phyloP scores from a whole-genome alignment of 495 filamentous ascomycete genomes.

The Aspergillus sparsus region DNA sequence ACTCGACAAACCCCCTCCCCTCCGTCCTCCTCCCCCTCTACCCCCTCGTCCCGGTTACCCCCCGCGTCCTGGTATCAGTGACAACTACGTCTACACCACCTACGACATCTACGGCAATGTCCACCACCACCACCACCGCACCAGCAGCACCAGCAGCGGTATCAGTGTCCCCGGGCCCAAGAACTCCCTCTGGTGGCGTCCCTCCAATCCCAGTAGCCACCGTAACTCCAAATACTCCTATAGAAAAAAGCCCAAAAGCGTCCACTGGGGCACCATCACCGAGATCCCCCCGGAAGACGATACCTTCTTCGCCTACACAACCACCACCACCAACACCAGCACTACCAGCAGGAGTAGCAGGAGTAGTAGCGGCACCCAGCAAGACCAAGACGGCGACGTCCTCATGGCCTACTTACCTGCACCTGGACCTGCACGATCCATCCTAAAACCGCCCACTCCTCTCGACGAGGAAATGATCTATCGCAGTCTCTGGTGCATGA shows the following conservation, averaged over 20 bases:
- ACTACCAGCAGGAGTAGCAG: no score
- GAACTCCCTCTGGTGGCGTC: no score
- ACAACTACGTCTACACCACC: background rate
- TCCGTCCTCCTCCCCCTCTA: conserved; percentile 4
- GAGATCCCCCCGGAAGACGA: background rate
- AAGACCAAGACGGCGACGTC: background rate
- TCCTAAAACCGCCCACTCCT: conserved; percentile 19
- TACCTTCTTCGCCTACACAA: background rate
- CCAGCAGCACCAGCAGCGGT: no score
- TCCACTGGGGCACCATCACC: conserved; percentile 20
- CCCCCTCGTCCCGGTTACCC: background rate
- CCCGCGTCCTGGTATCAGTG: background rate
- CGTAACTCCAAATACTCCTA: background rate
- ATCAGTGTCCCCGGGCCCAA: no score
- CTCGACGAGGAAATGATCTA: conserved; percentile 18
- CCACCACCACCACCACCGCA: background rate
- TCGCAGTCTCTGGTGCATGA: conserved; percentile 15
- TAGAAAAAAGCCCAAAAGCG: conserved; percentile 7
- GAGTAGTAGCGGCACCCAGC: no score
- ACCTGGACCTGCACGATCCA: background rate
- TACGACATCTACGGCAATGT: background rate
- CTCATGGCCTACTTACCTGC: background rate
- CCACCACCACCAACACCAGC: no score
- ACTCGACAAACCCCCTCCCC: background rate
- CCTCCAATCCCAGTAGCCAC: background rate